phyloP scores from a whole-genome alignment of 306 rosid species.

The Lathyrus oleraceus region DNA sequence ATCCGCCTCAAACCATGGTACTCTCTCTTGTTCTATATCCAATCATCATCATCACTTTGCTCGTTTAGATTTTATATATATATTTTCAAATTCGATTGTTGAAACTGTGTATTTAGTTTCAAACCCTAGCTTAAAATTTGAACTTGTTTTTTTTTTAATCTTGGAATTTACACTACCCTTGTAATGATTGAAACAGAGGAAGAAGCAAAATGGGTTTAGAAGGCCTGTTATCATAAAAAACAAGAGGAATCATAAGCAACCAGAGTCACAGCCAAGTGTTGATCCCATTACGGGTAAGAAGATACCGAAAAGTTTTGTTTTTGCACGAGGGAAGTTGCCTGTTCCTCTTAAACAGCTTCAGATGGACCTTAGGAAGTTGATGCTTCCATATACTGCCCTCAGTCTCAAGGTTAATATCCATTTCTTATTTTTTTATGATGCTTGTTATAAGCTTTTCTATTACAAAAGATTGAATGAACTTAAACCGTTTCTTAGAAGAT shows the following conservation, averaged over 20 bases:
- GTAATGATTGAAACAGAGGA: conserved; percentile 47
- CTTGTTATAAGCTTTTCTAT: neutral
- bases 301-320: conserved; percentile 87
- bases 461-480: neutral
- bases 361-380: conserved; percentile 83
- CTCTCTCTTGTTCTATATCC: neutral
- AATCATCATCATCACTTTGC: neutral
- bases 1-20: conserved; percentile 20
- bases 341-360: conserved; percentile 82
- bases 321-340: conserved; percentile 80
- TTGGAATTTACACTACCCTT: neutral
- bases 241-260: conserved; percentile 44
- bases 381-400: conserved; percentile 90
- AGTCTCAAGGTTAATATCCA: conserved; percentile 56
- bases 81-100: neutral
- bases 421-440: neutral
- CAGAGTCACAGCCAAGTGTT: conserved; percentile 46
- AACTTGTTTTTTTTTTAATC: neutral
- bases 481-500: too few species aligned
- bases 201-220: conserved; percentile 53
- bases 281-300: conserved; percentile 93
- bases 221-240: conserved; percentile 54
- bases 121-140: neutral
- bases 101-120: conserved; percentile 1
- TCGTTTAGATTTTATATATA: neutral